These are phyloP conservation scores for Lactifluus piperatus DNA, from an alignment of 768 basidiomycete genomes.

Conservation along the genomic window DNA sequence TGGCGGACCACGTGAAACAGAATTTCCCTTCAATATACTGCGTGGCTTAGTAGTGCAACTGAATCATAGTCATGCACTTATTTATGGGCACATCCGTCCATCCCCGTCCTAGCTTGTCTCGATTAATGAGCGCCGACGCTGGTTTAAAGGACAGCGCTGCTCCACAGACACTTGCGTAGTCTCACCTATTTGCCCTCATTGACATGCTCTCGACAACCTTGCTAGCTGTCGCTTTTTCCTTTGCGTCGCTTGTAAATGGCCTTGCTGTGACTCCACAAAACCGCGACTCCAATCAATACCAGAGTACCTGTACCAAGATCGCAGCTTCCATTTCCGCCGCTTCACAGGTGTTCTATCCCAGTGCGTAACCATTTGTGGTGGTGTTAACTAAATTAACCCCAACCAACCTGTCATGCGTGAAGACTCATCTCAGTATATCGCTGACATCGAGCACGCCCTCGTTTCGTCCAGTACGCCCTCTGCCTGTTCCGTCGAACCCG, in stretches of 20 bases:
- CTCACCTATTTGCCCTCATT: not conserved
- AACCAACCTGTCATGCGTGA: not conserved
- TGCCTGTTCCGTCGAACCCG: slow-evolving; percentile 21
- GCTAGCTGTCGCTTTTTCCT: not conserved
- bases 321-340: not conserved
- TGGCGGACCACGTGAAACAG: too few species aligned
- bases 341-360: not conserved
- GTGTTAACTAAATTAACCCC: not conserved
- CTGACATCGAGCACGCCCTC: slow-evolving; percentile 6
- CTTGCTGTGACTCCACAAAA: not conserved
- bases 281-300: not conserved
- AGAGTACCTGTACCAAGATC: not conserved
- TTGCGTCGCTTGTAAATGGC: not conserved
- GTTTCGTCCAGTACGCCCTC: not conserved
- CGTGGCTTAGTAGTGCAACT: too few species aligned
- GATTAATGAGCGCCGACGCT: too few species aligned
- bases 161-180: too few species aligned
- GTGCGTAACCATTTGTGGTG: not conserved
- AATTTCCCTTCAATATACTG: too few species aligned
- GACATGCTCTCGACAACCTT: not conserved
- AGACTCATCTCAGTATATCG: slow-evolving; percentile 4
- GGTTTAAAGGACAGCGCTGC: too few species aligned
- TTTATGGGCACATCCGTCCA: too few species aligned
- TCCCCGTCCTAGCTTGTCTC: too few species aligned
- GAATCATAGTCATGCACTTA: too few species aligned